These are phyloP conservation scores for Marchantia polymorpha DNA, from an alignment of 225 moss, liverwort and hornwort genomes.

Conservation along the genomic window DNA sequence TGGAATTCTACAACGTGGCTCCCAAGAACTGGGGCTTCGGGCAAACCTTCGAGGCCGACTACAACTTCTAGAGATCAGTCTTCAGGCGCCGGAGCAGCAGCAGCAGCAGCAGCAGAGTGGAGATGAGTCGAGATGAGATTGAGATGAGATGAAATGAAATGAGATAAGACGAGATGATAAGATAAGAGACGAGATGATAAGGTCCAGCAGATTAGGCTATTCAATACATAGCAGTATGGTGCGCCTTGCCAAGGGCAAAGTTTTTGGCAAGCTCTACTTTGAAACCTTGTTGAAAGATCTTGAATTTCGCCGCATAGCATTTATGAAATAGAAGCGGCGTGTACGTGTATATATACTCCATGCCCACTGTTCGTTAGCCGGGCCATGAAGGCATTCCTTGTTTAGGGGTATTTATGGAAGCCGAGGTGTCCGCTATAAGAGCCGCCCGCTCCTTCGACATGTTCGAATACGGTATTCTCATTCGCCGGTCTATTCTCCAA, in stretches of 20 bases:
- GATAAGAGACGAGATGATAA: background rate
- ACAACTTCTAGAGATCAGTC: constrained; percentile 26
- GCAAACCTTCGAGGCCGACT: constrained; percentile 46
- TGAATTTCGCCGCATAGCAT: constrained; percentile 6
- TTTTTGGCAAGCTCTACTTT: constrained; percentile 15
- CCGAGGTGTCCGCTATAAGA: constrained; percentile 12
- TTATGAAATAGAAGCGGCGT: constrained; percentile 10
- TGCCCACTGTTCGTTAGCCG: constrained; percentile 10
- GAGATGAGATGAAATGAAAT: background rate
- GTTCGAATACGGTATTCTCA: constrained; percentile 1
- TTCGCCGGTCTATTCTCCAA: background rate
- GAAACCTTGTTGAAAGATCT: constrained; percentile 9
- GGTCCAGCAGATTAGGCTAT: background rate
- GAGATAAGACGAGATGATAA: background rate
- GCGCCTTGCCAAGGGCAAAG: constrained; percentile 16
- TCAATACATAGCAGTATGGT: background rate
- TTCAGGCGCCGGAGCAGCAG: background rate
- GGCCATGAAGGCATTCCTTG: constrained; percentile 16
- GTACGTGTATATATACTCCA: constrained; percentile 14
- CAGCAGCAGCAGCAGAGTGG: no score
- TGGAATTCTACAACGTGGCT: constrained; percentile 46
- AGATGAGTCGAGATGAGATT: no score
- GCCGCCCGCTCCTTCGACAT: constrained; percentile 21
- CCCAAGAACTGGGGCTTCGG: constrained; percentile 46
- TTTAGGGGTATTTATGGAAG: constrained; percentile 10